Evolutionary conservation across 768 basidiomycete genomes (phyloP), one percentile per base, ranked within the genome.

Genomic region (Amanita rimosa): DNA sequence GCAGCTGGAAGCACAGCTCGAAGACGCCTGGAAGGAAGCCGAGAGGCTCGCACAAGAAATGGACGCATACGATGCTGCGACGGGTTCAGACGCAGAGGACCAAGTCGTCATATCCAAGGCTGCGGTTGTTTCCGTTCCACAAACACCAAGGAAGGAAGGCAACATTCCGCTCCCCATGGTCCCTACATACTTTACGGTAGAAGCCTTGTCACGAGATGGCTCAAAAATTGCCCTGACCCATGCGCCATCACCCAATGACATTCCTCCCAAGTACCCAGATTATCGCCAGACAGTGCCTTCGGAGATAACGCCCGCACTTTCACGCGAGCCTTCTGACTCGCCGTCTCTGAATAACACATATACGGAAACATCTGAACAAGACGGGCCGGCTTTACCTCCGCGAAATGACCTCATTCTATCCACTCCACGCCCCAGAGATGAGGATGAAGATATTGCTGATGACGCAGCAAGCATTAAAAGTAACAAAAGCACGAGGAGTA

Each of bases 11-110:
- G 82, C 73, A 11, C 83, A 87, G 54, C 68, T 89, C 19, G 78
- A 83, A 42, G 88, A 90, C 46, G 88, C 86, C 0, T 90, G 88
- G 88, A 72, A 72, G 41, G 79, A 82, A 51, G 88, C 85, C 2
- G 81, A 86, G 55, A 76, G 74, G 36, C 67, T 88, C 55, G 88
- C 86, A 1, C 61, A 67, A 45, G 83, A 88, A 59, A 72, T 88
- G 57, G 85, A 90, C 59, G 77, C 77, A 37, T 60, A 78, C 44
- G 78, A 81, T 46, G 62, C 59, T 21, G 65, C 57, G 10, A 58
- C 60, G 21, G 48, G 53, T 19, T 63, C 58, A 42, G 63, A 64
- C 46, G 62, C 64, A 29, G 63, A 67, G 27, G 62, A 56, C 13
- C 66, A 60, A 44, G 68, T 68, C 10, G 59, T 75, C 39, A 75